Evolutionary conservation across 2,329 filamentous ascomycete species (phyloP), one percentile per base, ranked within the genome.

Genomic region (Amylocarpus encephaloides): DNA sequence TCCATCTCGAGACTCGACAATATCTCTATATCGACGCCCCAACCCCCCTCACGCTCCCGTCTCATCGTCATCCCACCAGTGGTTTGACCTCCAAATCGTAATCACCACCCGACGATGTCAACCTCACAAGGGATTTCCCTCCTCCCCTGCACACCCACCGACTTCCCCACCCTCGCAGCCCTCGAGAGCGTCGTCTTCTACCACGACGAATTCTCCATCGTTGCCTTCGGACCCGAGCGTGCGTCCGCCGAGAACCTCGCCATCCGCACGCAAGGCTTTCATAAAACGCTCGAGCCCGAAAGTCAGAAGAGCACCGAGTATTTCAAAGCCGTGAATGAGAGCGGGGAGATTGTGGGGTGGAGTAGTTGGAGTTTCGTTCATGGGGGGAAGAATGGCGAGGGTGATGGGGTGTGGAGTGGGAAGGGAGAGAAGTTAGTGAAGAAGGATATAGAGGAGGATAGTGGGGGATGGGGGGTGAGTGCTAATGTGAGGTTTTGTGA

Each of bases 111-210:
- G 11, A 46, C 29, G 16, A 9, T 18, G 35, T 29, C 19, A 15
- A 15, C 36, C 2, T 13, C 38, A 13, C 18, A n/a, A 11, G 22
- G 9, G 3, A 41, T 48, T 13, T 43, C 22, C 0, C 38, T 55
- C 16, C 32, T 18, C 4, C 41, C 53, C 12, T 16, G 33, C 15
- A 32, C 22, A 1, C 32, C 44, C 12, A 1, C n/a, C 6, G 51
- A 56, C 65, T 22, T 70, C 67, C 16, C 57, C 60, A 47, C 61
- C 63, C 32, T 57, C 54, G 6, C 51, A 11, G 40, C 19, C 6
- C 38, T 60, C 6, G 54, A 52, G 42, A 33, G 43, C 13, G 30
- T 33, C 1, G 54, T 51, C 1, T 59, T 57, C 18, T 16, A 46
- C 5, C 5, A 51, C 13, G 54, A 60, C 18, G 52, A 40, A 5